These are phyloP conservation scores for Phyllosticta capitalensis DNA, from an alignment of 2,329 filamentous ascomycete genomes.

Conservation along the genomic window DNA sequence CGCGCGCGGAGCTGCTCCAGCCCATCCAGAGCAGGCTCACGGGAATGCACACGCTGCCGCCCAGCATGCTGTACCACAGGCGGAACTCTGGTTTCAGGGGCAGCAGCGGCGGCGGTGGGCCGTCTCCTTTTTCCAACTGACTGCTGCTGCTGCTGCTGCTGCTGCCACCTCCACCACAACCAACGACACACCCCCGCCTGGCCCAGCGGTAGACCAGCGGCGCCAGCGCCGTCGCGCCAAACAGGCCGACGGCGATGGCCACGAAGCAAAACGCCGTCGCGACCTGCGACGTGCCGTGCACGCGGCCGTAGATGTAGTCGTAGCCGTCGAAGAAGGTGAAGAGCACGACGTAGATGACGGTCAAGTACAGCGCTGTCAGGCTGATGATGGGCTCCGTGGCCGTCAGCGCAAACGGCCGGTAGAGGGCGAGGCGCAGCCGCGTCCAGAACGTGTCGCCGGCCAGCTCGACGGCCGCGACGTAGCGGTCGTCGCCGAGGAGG, in stretches of 20 bases:
- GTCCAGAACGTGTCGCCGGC: slow-evolving; percentile 28
- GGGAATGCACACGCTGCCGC: slow-evolving; percentile 30
- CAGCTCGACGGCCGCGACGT: slow-evolving; percentile 39
- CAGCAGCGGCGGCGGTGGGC: no score
- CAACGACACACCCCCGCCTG: slow-evolving; percentile 16
- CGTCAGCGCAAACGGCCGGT: slow-evolving; percentile 36
- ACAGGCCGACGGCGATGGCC: slow-evolving; percentile 36
- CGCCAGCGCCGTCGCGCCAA: slow-evolving; percentile 28
- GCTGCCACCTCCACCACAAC: no score
- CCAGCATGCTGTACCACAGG: slow-evolving; percentile 36
- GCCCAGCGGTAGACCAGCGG: slow-evolving; percentile 38
- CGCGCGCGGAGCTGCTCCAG: slow-evolving; percentile 35
- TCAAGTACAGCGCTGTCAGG: slow-evolving; percentile 41
- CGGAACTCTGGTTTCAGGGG: slow-evolving; percentile 17
- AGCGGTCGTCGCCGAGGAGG: slow-evolving; percentile 33
- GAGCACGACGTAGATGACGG: slow-evolving; percentile 44
- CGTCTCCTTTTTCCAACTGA: slow-evolving; percentile 34
- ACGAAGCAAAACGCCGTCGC: slow-evolving; percentile 38
- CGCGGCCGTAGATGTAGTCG: slow-evolving; percentile 41
- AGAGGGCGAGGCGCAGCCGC: slow-evolving; percentile 28
- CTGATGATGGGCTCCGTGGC: slow-evolving; percentile 35
- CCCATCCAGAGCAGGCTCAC: slow-evolving; percentile 43
- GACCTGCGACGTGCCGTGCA: slow-evolving; percentile 35
- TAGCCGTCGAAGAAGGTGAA: slow-evolving; percentile 47
- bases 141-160: no score